Conservation (phyloP, 1,284 basidiomycete genomes). For the Phellinidium pouzarii region DNA sequence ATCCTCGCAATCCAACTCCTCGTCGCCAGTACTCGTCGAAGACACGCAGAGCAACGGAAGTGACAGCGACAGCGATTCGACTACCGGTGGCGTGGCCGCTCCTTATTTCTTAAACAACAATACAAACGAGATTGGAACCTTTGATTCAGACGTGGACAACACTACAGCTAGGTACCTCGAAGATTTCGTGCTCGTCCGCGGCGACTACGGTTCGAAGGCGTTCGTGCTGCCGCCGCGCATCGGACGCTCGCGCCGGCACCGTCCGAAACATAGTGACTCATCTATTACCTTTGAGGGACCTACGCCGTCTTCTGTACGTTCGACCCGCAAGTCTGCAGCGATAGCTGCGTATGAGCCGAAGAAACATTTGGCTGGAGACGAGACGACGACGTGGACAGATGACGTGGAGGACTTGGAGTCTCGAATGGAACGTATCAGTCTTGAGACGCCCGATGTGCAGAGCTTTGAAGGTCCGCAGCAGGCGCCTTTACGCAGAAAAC, state of each 20-base stretch:
- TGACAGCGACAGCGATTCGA: background rate
- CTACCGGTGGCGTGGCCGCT: background rate
- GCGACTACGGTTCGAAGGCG: constrained; percentile 12
- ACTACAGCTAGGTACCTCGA: background rate
- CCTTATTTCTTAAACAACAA: background rate
- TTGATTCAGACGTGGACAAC: background rate
- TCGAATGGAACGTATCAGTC: background rate
- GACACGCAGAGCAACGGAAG: background rate
- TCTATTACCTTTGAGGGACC: background rate
- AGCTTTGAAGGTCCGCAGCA: background rate
- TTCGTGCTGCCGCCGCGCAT: constrained; percentile 3
- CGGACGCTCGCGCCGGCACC: constrained; percentile 8
- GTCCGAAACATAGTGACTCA: constrained; percentile 14
- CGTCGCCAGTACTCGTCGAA: background rate
- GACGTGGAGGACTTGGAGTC: constrained; percentile 4
- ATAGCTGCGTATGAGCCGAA: background rate
- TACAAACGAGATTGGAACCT: background rate
- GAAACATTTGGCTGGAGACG: background rate
- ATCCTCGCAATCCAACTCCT: constrained; percentile 26
- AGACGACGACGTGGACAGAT: background rate
- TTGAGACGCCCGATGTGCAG: background rate
- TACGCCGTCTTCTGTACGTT: background rate
- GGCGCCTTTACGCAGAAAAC: background rate
- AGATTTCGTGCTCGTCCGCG: constrained; percentile 10
- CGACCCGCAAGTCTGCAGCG: background rate